Percentiles rank a stretch among this genome's conserved stretches.
Evolutionary conservation across 106 monocot species (phyloP).

Genomic region (Hemerocallis citrina): DNA sequence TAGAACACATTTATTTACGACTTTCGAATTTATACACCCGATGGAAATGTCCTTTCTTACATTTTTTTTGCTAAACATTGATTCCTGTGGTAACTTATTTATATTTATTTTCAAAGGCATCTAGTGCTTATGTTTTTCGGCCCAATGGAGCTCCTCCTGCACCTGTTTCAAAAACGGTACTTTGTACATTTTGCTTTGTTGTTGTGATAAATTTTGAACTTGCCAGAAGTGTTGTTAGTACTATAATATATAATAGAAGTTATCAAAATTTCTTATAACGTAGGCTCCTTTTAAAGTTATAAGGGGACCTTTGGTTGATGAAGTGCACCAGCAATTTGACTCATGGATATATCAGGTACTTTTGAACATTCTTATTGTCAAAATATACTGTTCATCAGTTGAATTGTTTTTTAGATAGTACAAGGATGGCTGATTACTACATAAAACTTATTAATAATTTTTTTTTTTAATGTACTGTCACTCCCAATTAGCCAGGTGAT

Average conservation of each 20-base stretch:
- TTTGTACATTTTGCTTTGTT: not conserved
- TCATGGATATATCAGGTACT: conserved; percentile 58
- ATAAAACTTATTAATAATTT: not conserved
- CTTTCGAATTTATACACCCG: too few relatives aligned
- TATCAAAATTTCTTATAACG: not conserved
- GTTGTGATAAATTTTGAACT: not conserved
- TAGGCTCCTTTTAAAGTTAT: conserved; percentile 35
- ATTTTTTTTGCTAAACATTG: not conserved
- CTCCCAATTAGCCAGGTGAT: too few relatives aligned
- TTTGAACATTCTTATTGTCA: not conserved
- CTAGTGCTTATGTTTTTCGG: conserved; percentile 76
- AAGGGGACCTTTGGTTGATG: conserved; percentile 41
- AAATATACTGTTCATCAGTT: not conserved
- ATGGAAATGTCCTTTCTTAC: too few relatives aligned
- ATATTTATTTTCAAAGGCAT: conserved; percentile 47
- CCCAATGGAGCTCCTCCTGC: conserved; percentile 57
- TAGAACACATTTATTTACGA: not conserved
- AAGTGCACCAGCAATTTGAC: conserved; percentile 51
- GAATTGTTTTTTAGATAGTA: not conserved
- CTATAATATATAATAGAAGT: not conserved
- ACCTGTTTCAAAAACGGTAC: conserved; percentile 43
- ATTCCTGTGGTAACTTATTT: too few relatives aligned
- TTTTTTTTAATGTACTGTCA: too few relatives aligned
- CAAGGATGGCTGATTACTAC: not conserved
- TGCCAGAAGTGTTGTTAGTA: not conserved